Conservation (phyloP, 1,284 basidiomycete genomes). For the Ustilago nuda region DNA sequence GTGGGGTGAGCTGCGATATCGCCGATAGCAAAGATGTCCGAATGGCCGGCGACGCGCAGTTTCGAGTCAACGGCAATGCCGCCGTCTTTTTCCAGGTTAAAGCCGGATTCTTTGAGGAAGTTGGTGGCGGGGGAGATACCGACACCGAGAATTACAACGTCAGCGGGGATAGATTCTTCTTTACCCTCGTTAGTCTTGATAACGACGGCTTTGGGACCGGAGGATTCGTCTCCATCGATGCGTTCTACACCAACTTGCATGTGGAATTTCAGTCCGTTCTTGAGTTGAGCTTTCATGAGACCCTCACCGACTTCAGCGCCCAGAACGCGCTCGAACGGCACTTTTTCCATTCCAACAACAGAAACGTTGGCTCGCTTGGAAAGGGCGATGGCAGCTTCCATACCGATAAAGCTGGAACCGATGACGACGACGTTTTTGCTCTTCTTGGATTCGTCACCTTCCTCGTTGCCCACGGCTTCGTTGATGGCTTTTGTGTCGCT, state of each 20-base stretch:
- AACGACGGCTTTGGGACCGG: slow-evolving; percentile 72
- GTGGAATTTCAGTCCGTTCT: slow-evolving; percentile 83
- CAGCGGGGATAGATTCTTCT: slow-evolving; percentile 75
- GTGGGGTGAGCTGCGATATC: slow-evolving; percentile 89
- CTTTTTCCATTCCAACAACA: slow-evolving; percentile 85
- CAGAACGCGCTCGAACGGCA: slow-evolving; percentile 84
- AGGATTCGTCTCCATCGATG: slow-evolving; percentile 72
- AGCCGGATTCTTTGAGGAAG: slow-evolving; percentile 78
- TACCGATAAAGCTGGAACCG: slow-evolving; percentile 91
- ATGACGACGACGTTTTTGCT: slow-evolving; percentile 82
- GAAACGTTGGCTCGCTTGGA: slow-evolving; percentile 78
- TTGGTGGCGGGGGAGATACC: slow-evolving; percentile 87
- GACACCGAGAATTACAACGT: slow-evolving; percentile 87
- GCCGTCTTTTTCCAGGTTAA: slow-evolving; percentile 73
- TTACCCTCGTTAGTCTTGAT: slow-evolving; percentile 75
- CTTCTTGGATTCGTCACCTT: slow-evolving; percentile 60
- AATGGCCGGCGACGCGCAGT: slow-evolving; percentile 76
- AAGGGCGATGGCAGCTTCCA: slow-evolving; percentile 86
- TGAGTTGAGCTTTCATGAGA: slow-evolving; percentile 76
- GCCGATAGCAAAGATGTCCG: slow-evolving; percentile 84
- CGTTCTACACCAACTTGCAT: slow-evolving; percentile 81
- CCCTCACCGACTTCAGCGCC: slow-evolving; percentile 84
- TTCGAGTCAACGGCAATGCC: slow-evolving; percentile 84
- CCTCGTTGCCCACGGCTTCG: slow-evolving; percentile 72
- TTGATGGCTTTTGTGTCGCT: slow-evolving; percentile 82